These are phyloP conservation scores for Nakaseomyces glabratus DNA, from an alignment of 1,139 yeast species.

Conservation along the genomic window DNA sequence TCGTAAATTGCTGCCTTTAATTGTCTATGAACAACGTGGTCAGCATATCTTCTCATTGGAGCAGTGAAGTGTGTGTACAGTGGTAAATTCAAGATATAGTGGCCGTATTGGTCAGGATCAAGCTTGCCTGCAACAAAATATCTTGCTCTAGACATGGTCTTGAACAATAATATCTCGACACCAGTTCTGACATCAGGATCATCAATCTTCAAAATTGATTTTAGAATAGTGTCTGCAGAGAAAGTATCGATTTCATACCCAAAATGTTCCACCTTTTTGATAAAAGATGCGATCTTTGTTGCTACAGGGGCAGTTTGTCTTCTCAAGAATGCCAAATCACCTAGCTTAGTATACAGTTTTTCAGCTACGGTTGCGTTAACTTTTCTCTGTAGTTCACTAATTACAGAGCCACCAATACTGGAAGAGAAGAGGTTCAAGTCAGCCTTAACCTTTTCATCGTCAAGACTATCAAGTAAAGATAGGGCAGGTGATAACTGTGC, in stretches of 20 bases:
- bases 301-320: conserved; percentile 81
- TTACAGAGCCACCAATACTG: conserved; percentile 47
- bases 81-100: conserved; percentile 75
- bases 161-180: conserved; percentile 69
- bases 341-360: conserved; percentile 62
- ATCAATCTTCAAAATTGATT: conserved; percentile 55
- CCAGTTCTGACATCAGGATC: conserved; percentile 62
- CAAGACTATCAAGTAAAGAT: conserved; percentile 69
- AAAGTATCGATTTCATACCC: conserved; percentile 68
- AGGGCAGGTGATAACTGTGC: conserved; percentile 48
- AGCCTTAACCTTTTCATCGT: conserved; percentile 71
- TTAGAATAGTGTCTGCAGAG: conserved; percentile 62
- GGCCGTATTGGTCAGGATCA: conserved; percentile 70
- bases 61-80: conserved; percentile 90
- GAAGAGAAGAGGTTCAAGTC: conserved; percentile 66
- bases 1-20: conserved; percentile 54
- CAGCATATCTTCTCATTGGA: conserved; percentile 88
- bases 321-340: conserved; percentile 75
- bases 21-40: conserved; percentile 86
- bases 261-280: conserved; percentile 43
- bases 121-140: conserved; percentile 84
- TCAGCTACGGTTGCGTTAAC: conserved; percentile 85
- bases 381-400: conserved; percentile 70
- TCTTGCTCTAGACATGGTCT: conserved; percentile 77
- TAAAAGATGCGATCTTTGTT: conserved; percentile 73